Evolutionary conservation across 768 basidiomycete genomes (phyloP), one percentile per base, ranked within the genome.

Genomic region (Tubosaeta sp.): DNA sequence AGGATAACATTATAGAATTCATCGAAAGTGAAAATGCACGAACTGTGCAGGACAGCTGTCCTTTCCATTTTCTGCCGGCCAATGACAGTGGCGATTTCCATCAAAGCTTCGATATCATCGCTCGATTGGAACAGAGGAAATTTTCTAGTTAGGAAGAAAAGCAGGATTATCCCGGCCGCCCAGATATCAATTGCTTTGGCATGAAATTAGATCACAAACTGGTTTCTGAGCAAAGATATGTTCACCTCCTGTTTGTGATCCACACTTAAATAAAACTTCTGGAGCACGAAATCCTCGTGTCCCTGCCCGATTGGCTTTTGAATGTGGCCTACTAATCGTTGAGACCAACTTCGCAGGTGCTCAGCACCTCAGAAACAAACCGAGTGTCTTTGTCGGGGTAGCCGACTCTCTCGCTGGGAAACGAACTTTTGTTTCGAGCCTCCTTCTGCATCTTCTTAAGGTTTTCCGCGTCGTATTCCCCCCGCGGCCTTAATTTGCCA

Each of bases 251-350:
- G 85, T 86, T 71, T 99, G 97, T 60, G 92, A 88, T 4, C 83
- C 83, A 60, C 97, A 99, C 68, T 98, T 99, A 37, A 99, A 68
- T 34, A 99, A 70, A 3, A 99, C 95, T 62, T 99, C 97, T 0
- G 97, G 97, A 1, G 97, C 94, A 52, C 97, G 83, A 67, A 99
- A 99, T 0, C 97, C 97, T 61, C 97, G 74, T 12, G 97, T 99
- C 4, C 97, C 97, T 1, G 97, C 97, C 44, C 97, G 83, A 65
- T 97, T 98, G 3, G 97, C 94, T 68, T 95, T 95, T 48, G 91
- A 88, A 35, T 77, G 74, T 1, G 91, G 89, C 58, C 90, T 89
- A 50, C 43, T 43, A 16, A 17, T 41, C 37, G 22, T n/a, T 56
- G 13, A 53, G 45, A 46, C 13, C 9, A 22, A 46, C 8, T 44